Base-by-base conservation (phyloP, 2,329 filamentous ascomycete species). In the Monilinia laxa region DNA sequence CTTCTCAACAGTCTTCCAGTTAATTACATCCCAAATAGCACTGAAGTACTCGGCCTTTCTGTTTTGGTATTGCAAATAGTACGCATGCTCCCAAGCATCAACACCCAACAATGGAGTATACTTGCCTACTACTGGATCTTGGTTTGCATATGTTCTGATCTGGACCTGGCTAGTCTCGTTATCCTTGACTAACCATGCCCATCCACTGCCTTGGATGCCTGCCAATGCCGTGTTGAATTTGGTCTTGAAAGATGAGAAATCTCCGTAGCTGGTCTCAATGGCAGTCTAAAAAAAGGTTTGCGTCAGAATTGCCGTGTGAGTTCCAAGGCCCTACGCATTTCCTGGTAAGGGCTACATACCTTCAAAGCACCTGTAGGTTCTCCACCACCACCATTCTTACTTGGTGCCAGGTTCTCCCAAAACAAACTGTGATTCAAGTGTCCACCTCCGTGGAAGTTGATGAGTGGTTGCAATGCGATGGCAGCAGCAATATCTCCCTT, bases 51-150 rank as follows among this genome's bases (percentile, higher is more conserved):
- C 93, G 67, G 90, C 93, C 87, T 97, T 97, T 80, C 92, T 89
- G 85, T 97, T 97, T 87, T 97, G 86, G 82, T 97, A 97, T 83
- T 97, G 92, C 70, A 97, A 84, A 81, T 96, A 96, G 84, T 96
- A 96, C 63, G 93, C 93, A 81, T 97, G 93, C 84, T 97, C 93
- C 93, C 93, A 97, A 65, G 93, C 93, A 81, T 97, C 93, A 75
- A 97, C 90, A 67, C 93, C 93, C 57, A 97, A 81, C 59, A 97
- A 83, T 49, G 93, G 93, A 75, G 87, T 84, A 77, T 90, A 92
- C 78, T 90, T 90, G 60, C 93, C 93, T 18, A 92, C 85, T 40
- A 97, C 90, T 35, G 93, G 91, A 78, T 96, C 92, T 82, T 96
- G 92, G 83, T 96, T 96, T 80, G 90, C 82, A 83, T 92, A 80